Conservation (phyloP, 768 basidiomycete genomes). For the Pisolithus marmoratus region DNA sequence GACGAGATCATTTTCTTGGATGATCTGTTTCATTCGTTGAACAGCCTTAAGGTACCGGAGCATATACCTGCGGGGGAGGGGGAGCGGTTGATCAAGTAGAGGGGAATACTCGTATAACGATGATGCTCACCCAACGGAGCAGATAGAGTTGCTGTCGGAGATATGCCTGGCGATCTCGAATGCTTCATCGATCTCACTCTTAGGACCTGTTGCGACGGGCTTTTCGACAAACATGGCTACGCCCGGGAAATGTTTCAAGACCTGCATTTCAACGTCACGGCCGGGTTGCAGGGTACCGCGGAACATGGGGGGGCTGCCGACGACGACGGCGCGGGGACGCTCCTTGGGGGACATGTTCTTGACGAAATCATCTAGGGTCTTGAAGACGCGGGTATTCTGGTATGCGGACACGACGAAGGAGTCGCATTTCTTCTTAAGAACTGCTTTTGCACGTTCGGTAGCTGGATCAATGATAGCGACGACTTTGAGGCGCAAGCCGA, state of each 20-base stretch:
- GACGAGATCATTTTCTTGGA: slow-evolving; percentile 87
- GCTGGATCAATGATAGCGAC: slow-evolving; percentile 92
- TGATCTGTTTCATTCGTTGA: slow-evolving; percentile 94
- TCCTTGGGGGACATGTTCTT: slow-evolving; percentile 59
- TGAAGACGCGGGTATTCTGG: slow-evolving; percentile 79
- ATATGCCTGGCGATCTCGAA: slow-evolving; percentile 72
- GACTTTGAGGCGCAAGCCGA: slow-evolving; percentile 93
- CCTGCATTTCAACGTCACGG: slow-evolving; percentile 82
- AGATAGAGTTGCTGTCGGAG: slow-evolving; percentile 63
- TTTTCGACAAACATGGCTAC: slow-evolving; percentile 91
- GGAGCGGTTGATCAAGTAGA: not conserved
- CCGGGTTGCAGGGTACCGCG: slow-evolving; percentile 72
- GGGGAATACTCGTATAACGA: not conserved
- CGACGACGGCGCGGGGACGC: slow-evolving; percentile 74
- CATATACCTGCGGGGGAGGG: slow-evolving; percentile 67
- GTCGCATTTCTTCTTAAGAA: slow-evolving; percentile 85
- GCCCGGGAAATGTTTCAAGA: slow-evolving; percentile 82
- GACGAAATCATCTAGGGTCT: slow-evolving; percentile 80
- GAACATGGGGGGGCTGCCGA: slow-evolving; percentile 93
- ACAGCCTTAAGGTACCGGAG: slow-evolving; percentile 89
- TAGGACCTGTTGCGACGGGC: slow-evolving; percentile 80
- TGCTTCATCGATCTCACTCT: slow-evolving; percentile 58
- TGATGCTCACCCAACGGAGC: slow-evolving; percentile 72
- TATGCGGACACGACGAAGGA: slow-evolving; percentile 94
- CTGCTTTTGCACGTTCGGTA: slow-evolving; percentile 69